Conservation (phyloP, 2,329 filamentous ascomycete genomes). For the Claviceps arundinis region DNA sequence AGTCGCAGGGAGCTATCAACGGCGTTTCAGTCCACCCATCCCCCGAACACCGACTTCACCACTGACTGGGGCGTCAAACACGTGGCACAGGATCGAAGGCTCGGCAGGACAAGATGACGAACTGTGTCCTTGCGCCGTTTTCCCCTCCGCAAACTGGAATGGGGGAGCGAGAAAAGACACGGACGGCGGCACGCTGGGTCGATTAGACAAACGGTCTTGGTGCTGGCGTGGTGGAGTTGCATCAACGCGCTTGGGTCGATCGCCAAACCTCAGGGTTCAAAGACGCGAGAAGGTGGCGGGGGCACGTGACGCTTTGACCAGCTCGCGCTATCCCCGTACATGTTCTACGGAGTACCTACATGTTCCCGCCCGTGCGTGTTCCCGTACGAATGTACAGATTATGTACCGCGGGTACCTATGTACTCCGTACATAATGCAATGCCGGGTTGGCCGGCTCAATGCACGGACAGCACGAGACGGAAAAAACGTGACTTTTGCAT, state of each 20-base stretch:
- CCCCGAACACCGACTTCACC: neutral
- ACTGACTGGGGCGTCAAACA: neutral
- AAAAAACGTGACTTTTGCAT: no score
- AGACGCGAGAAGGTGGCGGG: neutral
- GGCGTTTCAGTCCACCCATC: neutral
- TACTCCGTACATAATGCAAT: neutral
- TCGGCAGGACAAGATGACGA: neutral
- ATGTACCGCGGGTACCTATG: no score
- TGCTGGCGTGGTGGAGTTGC: neutral
- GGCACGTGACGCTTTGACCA: neutral
- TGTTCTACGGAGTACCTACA: no score
- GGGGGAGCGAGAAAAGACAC: neutral
- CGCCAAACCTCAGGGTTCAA: neutral
- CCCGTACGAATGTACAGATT: neutral
- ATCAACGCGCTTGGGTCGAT: no score
- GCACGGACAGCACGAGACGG: no score
- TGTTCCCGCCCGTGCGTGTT: no score
- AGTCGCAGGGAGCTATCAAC: neutral
- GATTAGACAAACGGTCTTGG: neutral
- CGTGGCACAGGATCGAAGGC: neutral
- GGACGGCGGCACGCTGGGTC: neutral
- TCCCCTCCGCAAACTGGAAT: no score
- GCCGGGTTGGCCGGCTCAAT: no score
- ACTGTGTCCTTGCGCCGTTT: no score
- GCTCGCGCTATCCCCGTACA: neutral